phyloP scores from a whole-genome alignment of 2,329 filamentous ascomycete species.

The Aspergillus transmontanensis region DNA sequence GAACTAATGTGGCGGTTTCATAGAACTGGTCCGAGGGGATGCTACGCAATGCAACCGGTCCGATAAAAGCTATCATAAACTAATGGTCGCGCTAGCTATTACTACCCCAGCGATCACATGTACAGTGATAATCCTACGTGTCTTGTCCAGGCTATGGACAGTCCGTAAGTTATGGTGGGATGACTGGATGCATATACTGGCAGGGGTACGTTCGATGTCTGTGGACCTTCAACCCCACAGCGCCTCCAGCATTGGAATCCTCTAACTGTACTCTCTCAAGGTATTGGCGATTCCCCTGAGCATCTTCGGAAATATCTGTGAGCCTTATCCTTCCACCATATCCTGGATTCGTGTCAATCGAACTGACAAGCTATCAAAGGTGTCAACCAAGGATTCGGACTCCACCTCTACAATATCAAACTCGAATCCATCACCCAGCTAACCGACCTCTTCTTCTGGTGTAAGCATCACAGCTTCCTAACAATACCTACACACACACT shows the following conservation, averaged over 20 bases:
- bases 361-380: not conserved
- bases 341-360: not conserved
- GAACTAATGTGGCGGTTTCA: not conserved
- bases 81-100: not conserved
- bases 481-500: not conserved
- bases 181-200: slow-evolving; percentile 3
- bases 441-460: not conserved
- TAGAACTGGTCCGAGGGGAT: not conserved
- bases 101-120: not conserved
- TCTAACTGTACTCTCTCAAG: not conserved
- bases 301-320: not conserved
- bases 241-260: not conserved
- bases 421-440: not conserved
- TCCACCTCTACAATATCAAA: slow-evolving; percentile 2
- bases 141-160: slow-evolving; percentile 1
- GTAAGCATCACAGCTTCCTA: not conserved
- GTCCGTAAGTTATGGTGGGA: slow-evolving; percentile 2
- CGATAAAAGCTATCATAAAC: not conserved
- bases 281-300: not conserved
- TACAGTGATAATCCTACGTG: not conserved
- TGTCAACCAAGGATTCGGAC: not conserved
- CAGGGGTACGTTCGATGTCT: not conserved
- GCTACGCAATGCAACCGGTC: not conserved
- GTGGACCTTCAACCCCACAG: not conserved
- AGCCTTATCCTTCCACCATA: not conserved